These are phyloP conservation scores for Brassica hybrid DNA, from an alignment of 441 rosid species.

Conservation along the genomic window DNA sequence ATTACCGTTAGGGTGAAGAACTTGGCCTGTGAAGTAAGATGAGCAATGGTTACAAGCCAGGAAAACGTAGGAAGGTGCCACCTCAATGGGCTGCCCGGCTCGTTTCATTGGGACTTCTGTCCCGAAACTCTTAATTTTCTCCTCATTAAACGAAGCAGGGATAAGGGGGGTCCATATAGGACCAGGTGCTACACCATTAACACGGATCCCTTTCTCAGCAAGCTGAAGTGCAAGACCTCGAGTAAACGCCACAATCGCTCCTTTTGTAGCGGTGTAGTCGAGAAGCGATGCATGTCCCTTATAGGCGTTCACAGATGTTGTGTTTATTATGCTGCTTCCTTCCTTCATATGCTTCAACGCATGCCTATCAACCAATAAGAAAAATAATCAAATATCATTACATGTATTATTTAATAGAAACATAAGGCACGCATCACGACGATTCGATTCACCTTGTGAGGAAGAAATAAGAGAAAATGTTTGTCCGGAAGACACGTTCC, in stretches of 20 bases:
- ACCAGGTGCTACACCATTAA: slow-evolving; percentile 56
- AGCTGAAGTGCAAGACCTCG: slow-evolving; percentile 49
- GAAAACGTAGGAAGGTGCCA: slow-evolving; percentile 56
- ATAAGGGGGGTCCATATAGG: slow-evolving; percentile 61
- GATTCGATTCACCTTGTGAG: slow-evolving; percentile 39
- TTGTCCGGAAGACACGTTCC: slow-evolving; percentile 50
- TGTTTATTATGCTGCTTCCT: slow-evolving; percentile 75
- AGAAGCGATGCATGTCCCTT: slow-evolving; percentile 63
- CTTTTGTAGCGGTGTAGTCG: slow-evolving; percentile 82
- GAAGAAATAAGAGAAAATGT: slow-evolving; percentile 51
- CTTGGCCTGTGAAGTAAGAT: slow-evolving; percentile 62
- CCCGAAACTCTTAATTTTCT: slow-evolving; percentile 41
- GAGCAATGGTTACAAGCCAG: slow-evolving; percentile 57
- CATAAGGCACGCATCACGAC: not conserved
- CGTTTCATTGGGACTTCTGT: slow-evolving; percentile 52
- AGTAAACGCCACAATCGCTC: slow-evolving; percentile 60
- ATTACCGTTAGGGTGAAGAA: slow-evolving; percentile 52
- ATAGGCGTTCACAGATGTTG: slow-evolving; percentile 73
- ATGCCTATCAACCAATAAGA: slow-evolving; percentile 44
- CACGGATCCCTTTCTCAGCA: slow-evolving; percentile 48
- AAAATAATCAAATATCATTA: not conserved
- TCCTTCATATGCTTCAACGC: slow-evolving; percentile 79
- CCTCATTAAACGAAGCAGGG: slow-evolving; percentile 50
- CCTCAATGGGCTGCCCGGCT: slow-evolving; percentile 56
- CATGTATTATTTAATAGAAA: not conserved